A percentile compares a stretch with the other conserved stretches of the same genome.
Conservation (phyloP, 129 eudicot species). For the Heracleum sosnowskyi region DNA sequence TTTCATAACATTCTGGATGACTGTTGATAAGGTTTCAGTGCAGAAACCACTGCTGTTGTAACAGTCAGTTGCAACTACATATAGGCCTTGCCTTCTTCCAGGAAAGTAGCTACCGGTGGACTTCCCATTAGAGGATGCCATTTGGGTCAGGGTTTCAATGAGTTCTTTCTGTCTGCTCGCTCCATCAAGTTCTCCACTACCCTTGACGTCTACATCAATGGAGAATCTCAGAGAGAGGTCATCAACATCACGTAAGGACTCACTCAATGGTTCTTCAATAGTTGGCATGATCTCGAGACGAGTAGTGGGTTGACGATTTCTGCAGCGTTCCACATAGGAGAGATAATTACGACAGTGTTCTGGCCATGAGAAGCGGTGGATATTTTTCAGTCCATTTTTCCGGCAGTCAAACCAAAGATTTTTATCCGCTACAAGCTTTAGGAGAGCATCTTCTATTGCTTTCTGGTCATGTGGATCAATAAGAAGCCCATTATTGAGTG, state of each 20-base stretch:
- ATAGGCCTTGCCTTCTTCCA: constrained; percentile 61
- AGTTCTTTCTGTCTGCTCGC: constrained; percentile 48
- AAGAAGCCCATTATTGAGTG: constrained; percentile 72
- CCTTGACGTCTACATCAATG: constrained; percentile 51
- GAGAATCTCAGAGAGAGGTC: constrained; percentile 75
- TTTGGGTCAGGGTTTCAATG: constrained; percentile 48
- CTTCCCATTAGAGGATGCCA: constrained; percentile 31
- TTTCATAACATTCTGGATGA: constrained; percentile 49
- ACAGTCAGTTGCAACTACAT: constrained; percentile 54
- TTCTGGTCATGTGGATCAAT: constrained; percentile 82
- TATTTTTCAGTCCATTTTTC: constrained; percentile 59
- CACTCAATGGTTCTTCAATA: constrained; percentile 71
- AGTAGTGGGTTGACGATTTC: constrained; percentile 59
- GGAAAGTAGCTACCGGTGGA: constrained; percentile 47
- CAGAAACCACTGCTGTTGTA: constrained; percentile 40
- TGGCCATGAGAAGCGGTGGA: constrained; percentile 83
- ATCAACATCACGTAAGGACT: constrained; percentile 58
- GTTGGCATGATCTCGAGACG: constrained; percentile 39
- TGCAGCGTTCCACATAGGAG: constrained; percentile 57
- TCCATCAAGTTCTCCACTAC: constrained; percentile 47
- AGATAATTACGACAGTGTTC: constrained; percentile 70
- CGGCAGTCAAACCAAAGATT: constrained; percentile 76
- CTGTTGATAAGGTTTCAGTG: constrained; percentile 28
- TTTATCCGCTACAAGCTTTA: constrained; percentile 73
- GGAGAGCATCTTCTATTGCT: constrained; percentile 75